Evolutionary conservation across 2,329 filamentous ascomycete genomes (phyloP).

Genomic region (Thielaviopsis cerberus): DNA sequence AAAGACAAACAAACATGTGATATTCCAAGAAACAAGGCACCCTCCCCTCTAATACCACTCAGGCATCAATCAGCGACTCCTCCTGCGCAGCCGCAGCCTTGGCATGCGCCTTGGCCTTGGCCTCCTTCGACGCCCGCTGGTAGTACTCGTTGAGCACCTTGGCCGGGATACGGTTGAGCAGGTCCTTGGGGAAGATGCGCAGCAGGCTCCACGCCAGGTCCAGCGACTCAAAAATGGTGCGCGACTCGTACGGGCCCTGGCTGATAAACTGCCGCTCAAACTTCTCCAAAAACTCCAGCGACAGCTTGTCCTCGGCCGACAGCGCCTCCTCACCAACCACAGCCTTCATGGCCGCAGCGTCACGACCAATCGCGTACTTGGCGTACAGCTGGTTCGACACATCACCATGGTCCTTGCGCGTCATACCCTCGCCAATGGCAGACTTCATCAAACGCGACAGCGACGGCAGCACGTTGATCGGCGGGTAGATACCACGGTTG

Average conservation of each 20-base stretch:
- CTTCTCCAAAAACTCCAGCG: slow-evolving; percentile 93
- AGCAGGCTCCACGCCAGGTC: slow-evolving; percentile 93
- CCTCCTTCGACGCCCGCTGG: slow-evolving; percentile 43
- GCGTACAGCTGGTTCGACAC: slow-evolving; percentile 99
- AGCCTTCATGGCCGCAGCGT: slow-evolving; percentile 96
- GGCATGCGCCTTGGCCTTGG: slow-evolving; percentile 44
- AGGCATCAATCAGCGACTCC: slow-evolving; percentile 44
- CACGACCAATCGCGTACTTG: slow-evolving; percentile 97
- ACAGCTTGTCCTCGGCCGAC: slow-evolving; percentile 90
- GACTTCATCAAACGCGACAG: slow-evolving; percentile 99
- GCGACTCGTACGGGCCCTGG: slow-evolving; percentile 81
- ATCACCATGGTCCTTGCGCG: slow-evolving; percentile 89
- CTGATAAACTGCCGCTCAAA: slow-evolving; percentile 91
- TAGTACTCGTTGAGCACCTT: slow-evolving; percentile 74
- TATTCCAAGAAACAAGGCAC: not conserved
- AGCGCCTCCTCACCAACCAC: slow-evolving; percentile 96
- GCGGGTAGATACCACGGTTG: slow-evolving; percentile 96
- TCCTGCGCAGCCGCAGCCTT: slow-evolving; percentile 27
- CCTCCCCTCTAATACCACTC: slow-evolving; percentile 12
- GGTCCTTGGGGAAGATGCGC: slow-evolving; percentile 91
- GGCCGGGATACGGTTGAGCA: slow-evolving; percentile 84
- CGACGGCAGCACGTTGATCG: slow-evolving; percentile 94
- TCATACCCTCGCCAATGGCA: slow-evolving; percentile 93
- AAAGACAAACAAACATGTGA: not conserved
- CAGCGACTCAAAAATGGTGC: slow-evolving; percentile 79